Evolutionary conservation across 352 stramenopile species (phyloP).

Genomic region (Plasmopara muralis): DNA sequence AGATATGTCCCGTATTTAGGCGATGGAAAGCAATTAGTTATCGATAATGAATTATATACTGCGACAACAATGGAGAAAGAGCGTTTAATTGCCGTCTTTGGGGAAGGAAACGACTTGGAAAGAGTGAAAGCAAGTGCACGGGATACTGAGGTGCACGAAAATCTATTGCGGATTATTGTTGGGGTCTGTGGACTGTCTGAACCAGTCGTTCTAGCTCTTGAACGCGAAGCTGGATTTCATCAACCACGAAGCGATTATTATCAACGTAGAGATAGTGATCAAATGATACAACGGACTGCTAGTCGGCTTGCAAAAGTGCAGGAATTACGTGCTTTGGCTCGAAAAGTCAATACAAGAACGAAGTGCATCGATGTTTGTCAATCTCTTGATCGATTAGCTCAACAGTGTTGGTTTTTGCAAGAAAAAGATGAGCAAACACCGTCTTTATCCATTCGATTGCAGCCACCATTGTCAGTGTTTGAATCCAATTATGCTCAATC

Average conservation of each 20-base stretch:
- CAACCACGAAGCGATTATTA: conserved; percentile 41
- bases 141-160: conserved; percentile 60
- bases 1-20: conserved; percentile 87
- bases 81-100: conserved; percentile 34
- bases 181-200: conserved; percentile 33
- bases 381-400: conserved; percentile 11
- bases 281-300: conserved; percentile 12
- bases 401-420: conserved; percentile 32
- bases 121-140: conserved; percentile 23
- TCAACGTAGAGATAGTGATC: conserved; percentile 36
- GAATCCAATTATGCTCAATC: conserved; percentile 43
- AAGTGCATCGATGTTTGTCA: conserved; percentile 1
- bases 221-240: conserved; percentile 24
- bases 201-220: conserved; percentile 42
- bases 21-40: conserved; percentile 46
- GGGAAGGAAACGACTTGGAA: conserved; percentile 34
- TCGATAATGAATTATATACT: conserved; percentile 56
- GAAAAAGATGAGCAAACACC: conserved; percentile 5
- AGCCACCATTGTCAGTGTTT: conserved; percentile 44
- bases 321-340: conserved; percentile 4
- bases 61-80: conserved; percentile 58
- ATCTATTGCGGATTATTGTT: conserved; percentile 49
- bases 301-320: conserved; percentile 24
- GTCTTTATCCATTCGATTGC: conserved; percentile 26
- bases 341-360: neutral